These are phyloP conservation scores for Trichoderma lentiforme DNA, from an alignment of 2,329 filamentous ascomycete genomes.

Conservation along the genomic window DNA sequence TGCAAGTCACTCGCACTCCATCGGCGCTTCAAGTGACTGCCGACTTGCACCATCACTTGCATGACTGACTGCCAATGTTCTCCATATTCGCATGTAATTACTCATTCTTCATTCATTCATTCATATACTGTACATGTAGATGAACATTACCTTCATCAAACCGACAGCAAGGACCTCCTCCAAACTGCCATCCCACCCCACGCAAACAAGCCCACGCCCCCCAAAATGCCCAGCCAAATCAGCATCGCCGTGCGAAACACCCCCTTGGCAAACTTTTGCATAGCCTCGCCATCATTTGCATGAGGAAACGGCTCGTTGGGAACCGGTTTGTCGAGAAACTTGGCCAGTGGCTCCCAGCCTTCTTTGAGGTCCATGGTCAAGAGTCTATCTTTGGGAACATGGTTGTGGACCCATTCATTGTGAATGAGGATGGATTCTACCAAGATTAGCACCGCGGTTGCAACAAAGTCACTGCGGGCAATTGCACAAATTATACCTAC, in stretches of 20 bases:
- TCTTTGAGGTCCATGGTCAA: constrained; percentile 21
- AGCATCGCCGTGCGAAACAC: constrained; percentile 4
- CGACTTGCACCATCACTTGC: neutral
- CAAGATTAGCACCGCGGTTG: neutral
- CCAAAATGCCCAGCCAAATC: neutral
- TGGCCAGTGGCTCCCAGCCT: constrained; percentile 30
- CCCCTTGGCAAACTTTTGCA: neutral
- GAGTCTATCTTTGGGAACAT: neutral
- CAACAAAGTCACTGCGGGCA: neutral
- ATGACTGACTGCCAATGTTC: neutral
- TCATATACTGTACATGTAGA: neutral
- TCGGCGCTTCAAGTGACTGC: neutral
- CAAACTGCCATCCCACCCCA: neutral
- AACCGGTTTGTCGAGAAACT: constrained; percentile 26
- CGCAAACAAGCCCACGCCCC: neutral
- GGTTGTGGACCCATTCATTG: constrained; percentile 6
- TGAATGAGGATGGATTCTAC: neutral
- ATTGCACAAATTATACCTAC: neutral
- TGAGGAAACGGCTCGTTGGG: constrained; percentile 28
- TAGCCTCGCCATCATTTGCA: constrained; percentile 26
- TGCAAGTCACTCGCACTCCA: constrained; percentile 1
- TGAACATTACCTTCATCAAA: neutral
- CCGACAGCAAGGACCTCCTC: neutral
- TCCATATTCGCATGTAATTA: neutral
- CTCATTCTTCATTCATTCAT: neutral